Base-by-base conservation (phyloP, 2,329 filamentous ascomycete genomes). In the Ophiocordyceps camponoti-floridani region DNA sequence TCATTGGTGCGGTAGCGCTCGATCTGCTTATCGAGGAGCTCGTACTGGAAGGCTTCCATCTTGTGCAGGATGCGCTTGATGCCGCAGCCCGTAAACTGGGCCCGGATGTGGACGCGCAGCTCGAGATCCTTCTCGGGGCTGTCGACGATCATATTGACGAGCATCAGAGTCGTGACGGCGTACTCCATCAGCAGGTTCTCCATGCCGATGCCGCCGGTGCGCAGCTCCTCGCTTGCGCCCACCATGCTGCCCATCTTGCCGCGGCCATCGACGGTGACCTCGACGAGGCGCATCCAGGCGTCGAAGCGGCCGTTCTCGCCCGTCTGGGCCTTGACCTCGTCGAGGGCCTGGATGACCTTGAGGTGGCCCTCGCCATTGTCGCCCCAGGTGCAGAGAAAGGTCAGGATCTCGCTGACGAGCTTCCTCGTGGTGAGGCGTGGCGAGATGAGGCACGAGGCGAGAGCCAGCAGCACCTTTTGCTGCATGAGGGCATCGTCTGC, bases 181-280 rank as follows among this genome's bases (percentile, higher is more conserved):
- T 98, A 98, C 72, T 98, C 91, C 91, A 98, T 96, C 45, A 98
- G 73, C 56, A 95, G 70, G 62, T 96, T 96, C 72, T 98, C 91
- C 81, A 96, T 94, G 60, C 91, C 91, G 56, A 95, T 93, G 51
- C 91, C 91, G 51, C 91, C 91, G 55, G 84, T 94, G 53, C 91
- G 82, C 47, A 94, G 81, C 66, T 98, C 91, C 56, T 96, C 91
- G 56, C 87, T 95, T 30, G 91, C 91, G 51, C 91, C 91, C 27
- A 98, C 91, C 54, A 96, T 70, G 65, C 88, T 95, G 54, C 91
- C 91, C 87, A 98, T 95, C 72, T 96, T 98, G 54, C 91, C 91
- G 56, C 91, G 82, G 37, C 91, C 91, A 62, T 96, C 91, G 50
- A 95, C 79, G 1, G 89, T 96, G 53, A 96, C 89, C 64, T 96